Evolutionary conservation across 2,329 filamentous ascomycete species (phyloP).

Genomic region (Fusarium floridanum): DNA sequence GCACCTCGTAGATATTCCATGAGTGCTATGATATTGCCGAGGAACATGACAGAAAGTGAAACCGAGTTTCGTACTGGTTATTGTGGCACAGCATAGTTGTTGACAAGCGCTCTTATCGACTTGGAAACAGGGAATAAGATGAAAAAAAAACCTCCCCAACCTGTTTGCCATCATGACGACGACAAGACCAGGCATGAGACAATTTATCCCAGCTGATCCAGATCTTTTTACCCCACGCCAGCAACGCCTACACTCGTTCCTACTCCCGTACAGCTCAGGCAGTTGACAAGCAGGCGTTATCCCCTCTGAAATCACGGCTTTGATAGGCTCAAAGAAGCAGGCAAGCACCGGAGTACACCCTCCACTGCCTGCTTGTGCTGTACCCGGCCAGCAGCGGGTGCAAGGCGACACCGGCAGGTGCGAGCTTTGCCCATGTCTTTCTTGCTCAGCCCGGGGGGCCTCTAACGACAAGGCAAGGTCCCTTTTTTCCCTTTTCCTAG

Average conservation of each 20-base stretch:
- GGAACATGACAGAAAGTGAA: not conserved
- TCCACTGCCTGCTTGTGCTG: not conserved
- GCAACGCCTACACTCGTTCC: not conserved
- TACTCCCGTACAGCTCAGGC: not conserved
- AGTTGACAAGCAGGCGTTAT: constrained; percentile 8
- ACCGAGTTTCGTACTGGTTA: not conserved
- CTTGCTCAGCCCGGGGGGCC: constrained; percentile 8
- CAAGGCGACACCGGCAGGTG: constrained; percentile 27
- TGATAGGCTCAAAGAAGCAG: constrained; percentile 20
- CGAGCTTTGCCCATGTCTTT: constrained; percentile 29
- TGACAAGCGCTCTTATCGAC: not conserved
- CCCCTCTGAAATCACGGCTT: not conserved
- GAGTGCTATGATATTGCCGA: not conserved
- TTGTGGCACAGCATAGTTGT: not conserved
- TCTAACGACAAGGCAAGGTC: constrained; percentile 24
- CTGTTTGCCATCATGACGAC: not conserved
- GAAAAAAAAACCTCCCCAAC: not conserved
- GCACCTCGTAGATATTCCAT: constrained; percentile 3
- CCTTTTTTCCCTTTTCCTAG: constrained; percentile 13
- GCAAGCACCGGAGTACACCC: constrained; percentile 1
- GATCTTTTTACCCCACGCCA: constrained; percentile 1
- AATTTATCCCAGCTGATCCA: not conserved
- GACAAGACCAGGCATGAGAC: not conserved
- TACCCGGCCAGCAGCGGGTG: constrained; percentile 30
- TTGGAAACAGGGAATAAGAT: not conserved